Evolutionary conservation across 306 rosid species (phyloP), one percentile per base, ranked within the genome.

Genomic region (Parietaria judaica): DNA sequence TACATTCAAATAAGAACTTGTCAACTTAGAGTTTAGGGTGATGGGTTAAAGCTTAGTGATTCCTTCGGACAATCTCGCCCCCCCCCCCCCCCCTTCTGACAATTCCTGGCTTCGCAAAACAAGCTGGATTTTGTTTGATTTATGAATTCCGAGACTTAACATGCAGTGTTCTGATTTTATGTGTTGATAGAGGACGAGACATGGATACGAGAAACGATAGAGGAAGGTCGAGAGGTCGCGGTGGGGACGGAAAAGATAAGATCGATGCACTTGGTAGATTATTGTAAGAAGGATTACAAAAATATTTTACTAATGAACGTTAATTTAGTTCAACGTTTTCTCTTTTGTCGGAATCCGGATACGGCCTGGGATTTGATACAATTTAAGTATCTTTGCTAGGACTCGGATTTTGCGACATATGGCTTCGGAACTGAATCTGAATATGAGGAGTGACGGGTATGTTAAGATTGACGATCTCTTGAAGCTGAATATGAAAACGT

Each of bases 251-350:
- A 13, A 80, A 88, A 77, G 99, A 92, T 68, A 88, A 79, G 78
- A 83, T 92, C 50, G 96, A 86, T 7, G 87, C 95, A 8, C 99
- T 88, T 73, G 99, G 99, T 70, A 86, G 95, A 80, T 83, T 88
- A 58, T 23, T 92, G 99, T 86, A 84, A 88, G 99, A 51, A 68
- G 50, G 23, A 50, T 47, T 7, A 41, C 60, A 50, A 0, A 23
- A 23, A 23, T 23, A 23, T 67, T 39, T 16, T 62, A 45, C 43
- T 64, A 3, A 4, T 41, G 4, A 8, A 41, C 45, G 6, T 6
- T 55, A 16, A 4, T 36, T 60, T 34, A 52, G 16, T 63, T 66
- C 6, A 3, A 34, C 36, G 2, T 55, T 3, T 53, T 15, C 36
- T 14, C 17, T 8, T 53, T 53, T 7, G 3, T 54, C 31, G 31